Base-by-base conservation (phyloP, 371 early-diverging fungal species). In the Batkoa obscura region DNA sequence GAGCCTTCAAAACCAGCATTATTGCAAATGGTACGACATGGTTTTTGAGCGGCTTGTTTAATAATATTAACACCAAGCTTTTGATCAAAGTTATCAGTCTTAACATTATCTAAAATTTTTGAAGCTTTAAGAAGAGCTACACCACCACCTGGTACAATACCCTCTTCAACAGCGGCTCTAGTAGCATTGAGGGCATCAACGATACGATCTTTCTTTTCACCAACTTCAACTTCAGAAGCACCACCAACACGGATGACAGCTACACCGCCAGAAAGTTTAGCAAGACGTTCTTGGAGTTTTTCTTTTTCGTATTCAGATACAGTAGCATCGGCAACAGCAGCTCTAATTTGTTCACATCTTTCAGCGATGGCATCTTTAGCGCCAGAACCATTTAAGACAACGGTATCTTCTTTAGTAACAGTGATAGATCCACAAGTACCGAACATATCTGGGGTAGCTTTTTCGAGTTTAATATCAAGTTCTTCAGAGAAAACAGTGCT, bases 141-240 rank as follows among this genome's bases (percentile, higher is more conserved):
- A 63, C 96, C 97, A 67, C 97, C 97, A 60, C 97, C 97, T 31
- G 96, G 95, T 31, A 95, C 86, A 66, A 95, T 93, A 64, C 97
- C 97, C 71, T 93, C 93, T 71, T 95, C 97, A 62, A 96, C 96
- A 53, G 97, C 97, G 43, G 96, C 96, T 62, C 96, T 90, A 35
- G 97, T 96, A 57, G 97, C 97, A 66, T 92, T 91, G 58, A 96
- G 75, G 10, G 97, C 93, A 73, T 96, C 97, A 58, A 90, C 95
- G 65, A 93, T 92, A 48, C 95, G 79, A 73, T 96, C 97, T 84
- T 96, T 96, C 90, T 94, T 95, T 73, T 96, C 97, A 59, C 95
- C 94, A 45, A 96, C 97, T 70, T 96, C 97, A 43, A 96, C 93
- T 70, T 96, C 97, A 47, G 91, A 90, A 36, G 85, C 70, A 46